phyloP scores from a whole-genome alignment of 495 filamentous ascomycete genomes.

The Clavariopsis aquatica region DNA sequence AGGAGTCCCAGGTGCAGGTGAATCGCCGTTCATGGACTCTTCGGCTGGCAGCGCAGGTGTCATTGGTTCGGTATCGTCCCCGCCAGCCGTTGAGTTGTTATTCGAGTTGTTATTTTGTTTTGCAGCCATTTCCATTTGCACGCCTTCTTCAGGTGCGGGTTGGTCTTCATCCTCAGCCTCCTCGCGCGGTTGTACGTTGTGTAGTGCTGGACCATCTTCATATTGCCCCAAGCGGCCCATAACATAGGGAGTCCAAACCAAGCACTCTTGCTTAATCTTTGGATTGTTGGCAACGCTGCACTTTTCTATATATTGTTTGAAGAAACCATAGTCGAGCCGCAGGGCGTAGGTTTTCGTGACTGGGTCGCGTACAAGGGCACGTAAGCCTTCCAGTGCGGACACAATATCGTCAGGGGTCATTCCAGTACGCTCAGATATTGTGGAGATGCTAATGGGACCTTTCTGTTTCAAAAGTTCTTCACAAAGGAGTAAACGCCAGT shows the following conservation, averaged over 20 bases:
- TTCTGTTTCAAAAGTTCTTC: constrained; percentile 70
- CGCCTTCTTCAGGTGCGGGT: constrained; percentile 44
- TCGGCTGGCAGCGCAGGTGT: constrained; percentile 25
- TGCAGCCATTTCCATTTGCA: constrained; percentile 38
- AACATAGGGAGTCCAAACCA: constrained; percentile 97
- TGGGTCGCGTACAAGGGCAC: constrained; percentile 86
- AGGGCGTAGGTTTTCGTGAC: constrained; percentile 85
- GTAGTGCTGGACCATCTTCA: constrained; percentile 77
- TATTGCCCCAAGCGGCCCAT: constrained; percentile 89
- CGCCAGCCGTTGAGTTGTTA: constrained; percentile 7
- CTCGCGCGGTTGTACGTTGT: constrained; percentile 82
- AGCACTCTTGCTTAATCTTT: constrained; percentile 73
- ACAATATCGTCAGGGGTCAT: constrained; percentile 97
- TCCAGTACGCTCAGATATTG: constrained; percentile 87
- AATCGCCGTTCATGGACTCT: constrained; percentile 25
- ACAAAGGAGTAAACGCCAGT: constrained; percentile 88
- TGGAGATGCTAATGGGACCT: constrained; percentile 64
- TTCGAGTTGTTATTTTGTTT: constrained; percentile 32
- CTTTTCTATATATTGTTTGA: constrained; percentile 77
- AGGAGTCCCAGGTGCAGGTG: constrained; percentile 29
- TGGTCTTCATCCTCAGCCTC: constrained; percentile 62
- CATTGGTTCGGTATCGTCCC: constrained; percentile 6
- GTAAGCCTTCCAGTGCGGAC: constrained; percentile 83
- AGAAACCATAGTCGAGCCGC: constrained; percentile 78
- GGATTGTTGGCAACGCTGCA: constrained; percentile 87